Base-by-base conservation (phyloP, 192 early-diverging fungal species). In the Backusella sp. region DNA sequence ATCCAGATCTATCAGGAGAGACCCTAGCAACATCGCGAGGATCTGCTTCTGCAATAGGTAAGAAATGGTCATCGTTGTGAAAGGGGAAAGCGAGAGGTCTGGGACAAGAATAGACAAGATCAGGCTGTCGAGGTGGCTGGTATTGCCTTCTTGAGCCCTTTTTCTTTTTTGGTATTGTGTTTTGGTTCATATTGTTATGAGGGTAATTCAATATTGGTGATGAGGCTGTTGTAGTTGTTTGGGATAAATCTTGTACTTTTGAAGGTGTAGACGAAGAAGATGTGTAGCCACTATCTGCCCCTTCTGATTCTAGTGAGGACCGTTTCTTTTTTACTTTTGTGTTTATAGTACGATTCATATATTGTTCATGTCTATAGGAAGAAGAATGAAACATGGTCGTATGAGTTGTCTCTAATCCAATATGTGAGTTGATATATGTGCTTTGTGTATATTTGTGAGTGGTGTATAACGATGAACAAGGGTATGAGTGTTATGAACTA, bases 11-110 rank as follows among this genome's bases (percentile, higher is more conserved):
- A 62, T 62, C 56, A 26, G 76, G 76, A 14, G 76, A 34, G 12
- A 77, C 62, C 6, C 76, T 39, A 9, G 76, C 76, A 1, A 77
- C 76, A 77, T 77, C 76, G 19, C 76, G 66, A 59, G 76, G 76
- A 70, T 77, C 76, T 14, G 77, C 73, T 66, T 82, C 81, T 26
- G 74, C 81, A 14, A 78, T 74, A 42, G 81, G 81, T 42, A 82
- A 68, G 75, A 82, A 82, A 35, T 78, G 73, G 1, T 68, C 78
- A 68, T 82, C 81, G 66, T 82, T 82, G 72, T 82, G 81, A 59
- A 82, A 82, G 6, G 81, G 81, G 62, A 82, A 82, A 23, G 77
- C 74, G n/a, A 82, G 71, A 17, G 81, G 81, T n/a, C 77, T 73
- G 11, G 81, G 81, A 41, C 73, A 76, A 17, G 77, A 66, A 52